Percentiles rank a stretch among this genome's conserved stretches.
phyloP scores from a whole-genome alignment of 2,329 filamentous ascomycete genomes.

The Alternaria sp. region DNA sequence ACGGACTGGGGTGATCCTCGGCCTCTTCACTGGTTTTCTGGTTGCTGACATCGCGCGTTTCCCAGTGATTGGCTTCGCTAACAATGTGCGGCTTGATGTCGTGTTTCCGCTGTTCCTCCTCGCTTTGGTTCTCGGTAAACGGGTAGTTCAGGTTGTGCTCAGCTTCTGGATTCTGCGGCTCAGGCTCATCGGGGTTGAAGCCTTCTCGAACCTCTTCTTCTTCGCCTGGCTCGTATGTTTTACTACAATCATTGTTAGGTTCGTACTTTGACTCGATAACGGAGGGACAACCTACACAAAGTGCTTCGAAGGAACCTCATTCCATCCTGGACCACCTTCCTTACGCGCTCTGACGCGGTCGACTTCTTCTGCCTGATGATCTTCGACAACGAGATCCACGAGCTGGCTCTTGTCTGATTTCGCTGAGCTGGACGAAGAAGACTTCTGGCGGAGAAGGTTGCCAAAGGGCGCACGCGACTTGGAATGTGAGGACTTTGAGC shows the following conservation, averaged over 20 bases:
- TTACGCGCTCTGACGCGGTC: slow-evolving; percentile 68
- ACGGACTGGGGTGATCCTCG: slow-evolving; percentile 34
- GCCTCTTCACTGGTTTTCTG: slow-evolving; percentile 21
- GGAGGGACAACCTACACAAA: slow-evolving; percentile 57
- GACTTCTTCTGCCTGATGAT: slow-evolving; percentile 65
- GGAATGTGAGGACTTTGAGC: slow-evolving; percentile 44
- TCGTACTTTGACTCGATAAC: background rate
- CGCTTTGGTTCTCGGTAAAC: slow-evolving; percentile 47
- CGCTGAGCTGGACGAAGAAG: slow-evolving; percentile 53
- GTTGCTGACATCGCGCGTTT: slow-evolving; percentile 42
- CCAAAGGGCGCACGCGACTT: slow-evolving; percentile 43
- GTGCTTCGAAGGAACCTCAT: slow-evolving; percentile 61
- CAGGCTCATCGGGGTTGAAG: slow-evolving; percentile 58
- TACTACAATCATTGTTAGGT: slow-evolving; percentile 41
- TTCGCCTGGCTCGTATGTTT: slow-evolving; percentile 54
- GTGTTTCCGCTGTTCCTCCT: slow-evolving; percentile 43
- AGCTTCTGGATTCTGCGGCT: slow-evolving; percentile 51
- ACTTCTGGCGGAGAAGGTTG: slow-evolving; percentile 55
- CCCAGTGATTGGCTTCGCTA: slow-evolving; percentile 55
- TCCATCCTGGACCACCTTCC: slow-evolving; percentile 67
- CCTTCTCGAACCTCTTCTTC: slow-evolving; percentile 61
- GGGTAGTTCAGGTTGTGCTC: slow-evolving; percentile 54
- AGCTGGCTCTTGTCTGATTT: slow-evolving; percentile 67
- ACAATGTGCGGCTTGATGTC: slow-evolving; percentile 47
- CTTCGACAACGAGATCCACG: slow-evolving; percentile 71